Evolutionary conservation across 495 filamentous ascomycete genomes (phyloP).

Genomic region (Lichenothelia convexa): DNA sequence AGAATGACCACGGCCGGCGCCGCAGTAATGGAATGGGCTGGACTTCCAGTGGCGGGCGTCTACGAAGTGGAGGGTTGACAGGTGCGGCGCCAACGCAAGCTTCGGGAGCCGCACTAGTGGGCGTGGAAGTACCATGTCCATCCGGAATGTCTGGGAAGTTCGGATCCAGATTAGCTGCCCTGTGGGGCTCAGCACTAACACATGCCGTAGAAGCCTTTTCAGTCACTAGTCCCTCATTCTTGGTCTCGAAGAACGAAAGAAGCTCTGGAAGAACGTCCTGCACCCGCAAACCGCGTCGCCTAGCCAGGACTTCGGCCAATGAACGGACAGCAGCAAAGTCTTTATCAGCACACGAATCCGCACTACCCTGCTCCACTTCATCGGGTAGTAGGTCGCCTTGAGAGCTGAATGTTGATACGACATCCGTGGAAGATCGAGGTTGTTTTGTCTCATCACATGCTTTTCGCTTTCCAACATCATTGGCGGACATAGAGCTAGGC

Average conservation of each 20-base stretch:
- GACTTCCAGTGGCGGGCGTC: conserved; percentile 1
- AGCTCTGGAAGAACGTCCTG: conserved; percentile 7
- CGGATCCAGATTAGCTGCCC: not conserved
- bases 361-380: conserved; percentile 8
- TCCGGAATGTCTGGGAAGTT: not conserved
- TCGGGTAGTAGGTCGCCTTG: conserved; percentile 17
- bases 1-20: conserved; percentile 17
- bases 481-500: not conserved
- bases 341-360: not conserved
- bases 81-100: not conserved
- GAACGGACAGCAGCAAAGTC: conserved; percentile 8
- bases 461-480: not conserved
- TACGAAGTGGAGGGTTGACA: not conserved
- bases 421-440: conserved; percentile 9
- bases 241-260: conserved; percentile 5
- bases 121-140: not conserved
- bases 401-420: conserved; percentile 15
- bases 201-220: too few relatives aligned
- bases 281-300: conserved; percentile 5
- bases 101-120: not conserved
- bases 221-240: too few relatives aligned
- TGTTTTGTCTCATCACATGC: too few relatives aligned
- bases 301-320: conserved; percentile 7
- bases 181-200: too few relatives aligned
- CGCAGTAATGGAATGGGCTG: not conserved